Evolutionary conservation across 2,329 filamentous ascomycete genomes (phyloP), one percentile per base, ranked within the genome.

Genomic region (Didymella pomorum): DNA sequence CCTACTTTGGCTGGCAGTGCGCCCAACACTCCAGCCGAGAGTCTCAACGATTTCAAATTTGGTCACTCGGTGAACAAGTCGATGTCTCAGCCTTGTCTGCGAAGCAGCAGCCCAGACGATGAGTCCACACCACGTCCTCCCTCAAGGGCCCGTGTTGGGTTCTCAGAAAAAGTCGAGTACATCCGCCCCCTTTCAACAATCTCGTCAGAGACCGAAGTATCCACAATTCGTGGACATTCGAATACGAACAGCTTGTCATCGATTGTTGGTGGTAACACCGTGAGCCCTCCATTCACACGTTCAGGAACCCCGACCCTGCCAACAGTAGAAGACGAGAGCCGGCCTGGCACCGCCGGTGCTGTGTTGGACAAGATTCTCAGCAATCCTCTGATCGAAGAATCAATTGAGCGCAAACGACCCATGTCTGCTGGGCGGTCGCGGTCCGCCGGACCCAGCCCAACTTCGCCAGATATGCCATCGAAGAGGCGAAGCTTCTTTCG

Each of bases 111-210:
- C 31, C 59, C 67, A 8, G 66, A 71, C 35, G 67, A 71, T 12
- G 71, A 73, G 8, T 52, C 31, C 71, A 74, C 61, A 67, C 71
- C 53, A 71, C 70, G 63, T 71, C 69, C 76, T 44, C 73, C 71
- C 76, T 82, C 83, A 4, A 85, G 87, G 59, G 84, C 87, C 41
- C 83, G 90, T 12, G 92, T 96, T 44, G 91, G 90, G 0, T 96
- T 96, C 71, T 92, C 91, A 1, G 92, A 96, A 63, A 90, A 87
- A 11, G 82, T 96, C 26, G 91, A 96, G 74, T 93, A 90, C 62
- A 93, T 93, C 67, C 86, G 92, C 11, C 93, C 93, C 0, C 79
- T 96, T 18, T 97, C 93, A 2, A 82, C 93, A 20, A 87, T 96
- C 14, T 96, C 92, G 1, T 93, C 88, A 20, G 92, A 95, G 73